Evolutionary conservation across 257 asterid species (phyloP), one percentile per base, ranked within the genome.

Genomic region (Solanum peruvianum): DNA sequence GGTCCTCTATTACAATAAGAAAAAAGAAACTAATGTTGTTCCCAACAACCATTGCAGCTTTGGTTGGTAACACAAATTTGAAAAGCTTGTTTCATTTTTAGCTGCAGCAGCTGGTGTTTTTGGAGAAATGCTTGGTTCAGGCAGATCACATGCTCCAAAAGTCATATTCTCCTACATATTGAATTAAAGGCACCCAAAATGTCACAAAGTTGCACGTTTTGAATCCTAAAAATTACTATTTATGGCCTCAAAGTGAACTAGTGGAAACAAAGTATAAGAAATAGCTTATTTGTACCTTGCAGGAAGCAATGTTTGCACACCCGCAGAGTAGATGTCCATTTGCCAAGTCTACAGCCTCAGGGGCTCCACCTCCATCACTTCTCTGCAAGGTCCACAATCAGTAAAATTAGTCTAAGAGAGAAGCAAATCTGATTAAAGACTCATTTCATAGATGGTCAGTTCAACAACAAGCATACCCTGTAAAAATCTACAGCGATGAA

Each of bases 331-430:
- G 89, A 78, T 93, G 95, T 13, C 98, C 98, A 83, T 96, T 97
- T n/a, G 98, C 96, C 86, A 52, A 89, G 87, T 97, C 98, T 47
- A 94, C 95, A 67, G 98, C 99, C 86, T 92, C 94, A 76, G 98
- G 81, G 31, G 97, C 97, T 89, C 99, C 99, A 67, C 98, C 99
- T 84, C 98, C 99, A 87, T 96, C 96, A 86, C 99, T 97, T 93
- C 99, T 97, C 99, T 96, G 93, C 90, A 88, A 86, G 76, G 76
- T 76, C 42, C 85, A 80, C 62, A 25, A 47, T 29, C 56, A 72
- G 23, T 62, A 3, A 78, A 12, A 44, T 47, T 18, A 49, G 11
- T 20, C 33, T 5, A 33, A 64, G 62, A 18, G 18, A 29, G 66
- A 18, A 85, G 44, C 39, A 85, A 27, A 20, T 31, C 31, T 70